Evolutionary conservation across 2,329 filamentous ascomycete species (phyloP), one percentile per base, ranked within the genome.

Genomic region (Ceratocystis alfenasii): DNA sequence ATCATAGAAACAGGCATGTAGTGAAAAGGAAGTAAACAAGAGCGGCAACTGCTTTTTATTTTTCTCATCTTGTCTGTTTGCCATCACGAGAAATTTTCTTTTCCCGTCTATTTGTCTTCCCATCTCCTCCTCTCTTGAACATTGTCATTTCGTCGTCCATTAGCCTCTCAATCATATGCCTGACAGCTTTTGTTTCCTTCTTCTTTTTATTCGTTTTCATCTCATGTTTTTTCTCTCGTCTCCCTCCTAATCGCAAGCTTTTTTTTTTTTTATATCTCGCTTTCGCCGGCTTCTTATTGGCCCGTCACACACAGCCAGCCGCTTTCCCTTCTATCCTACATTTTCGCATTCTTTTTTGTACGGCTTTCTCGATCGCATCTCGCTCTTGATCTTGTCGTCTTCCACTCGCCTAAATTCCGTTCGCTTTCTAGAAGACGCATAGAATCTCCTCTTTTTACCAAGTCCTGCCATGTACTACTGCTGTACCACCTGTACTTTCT

Each of bases 401-500:
- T 20, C 48, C 8, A 53, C 48, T 53, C 48, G 48, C 48, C 48
- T 25, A 53, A 15, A 1, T 25, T 25, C 3, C 48, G 8, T 3
- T 10, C 20, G 6, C 6, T 5, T 53, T 53, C 48, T 53, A 53
- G 48, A 53, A 53, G 48, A 53, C 20, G 48, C 48, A 53, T 53
- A 53, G 48, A 53, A 53, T 25, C 17, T 10, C 6, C 33, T 20
- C 6, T 6, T 20, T 20, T 1, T 41, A 77, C 80, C 78, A 81
- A 80, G 78, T 82, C 79, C 48, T 53, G 48, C n/a, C 48, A 53
- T 53, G 48, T 53, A 3, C 20, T 53, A 20, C 48, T 53, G 48
- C 48, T 25, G 48, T 53, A 53, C 48, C 48, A 53, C 48, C 20
- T 10, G 17, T 10, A 53, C 48, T 25, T 10, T n/a, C 20, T 22